Evolutionary conservation across 208 protist genomes (phyloP).

Genomic region (Leptomonas pyrrhocoris): DNA sequence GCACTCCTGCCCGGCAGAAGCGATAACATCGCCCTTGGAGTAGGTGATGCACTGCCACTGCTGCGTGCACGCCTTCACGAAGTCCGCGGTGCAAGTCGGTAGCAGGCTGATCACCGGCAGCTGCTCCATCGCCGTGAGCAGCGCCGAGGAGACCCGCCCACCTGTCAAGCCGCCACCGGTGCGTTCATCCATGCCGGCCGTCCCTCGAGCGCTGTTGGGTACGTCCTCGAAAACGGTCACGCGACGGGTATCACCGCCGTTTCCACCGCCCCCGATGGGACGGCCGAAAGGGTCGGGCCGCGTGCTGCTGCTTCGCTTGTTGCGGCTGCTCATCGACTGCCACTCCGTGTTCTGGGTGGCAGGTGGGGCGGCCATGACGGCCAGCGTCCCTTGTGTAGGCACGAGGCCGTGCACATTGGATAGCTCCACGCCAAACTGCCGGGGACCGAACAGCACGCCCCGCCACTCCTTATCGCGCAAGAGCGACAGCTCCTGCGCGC

Average conservation of each 20-base stretch:
- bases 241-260: slow-evolving; percentile 21
- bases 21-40: slow-evolving; percentile 56
- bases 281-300: neutral
- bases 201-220: neutral
- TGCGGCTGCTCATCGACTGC: slow-evolving; percentile 3
- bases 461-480: slow-evolving; percentile 52
- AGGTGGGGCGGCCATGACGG: slow-evolving; percentile 14
- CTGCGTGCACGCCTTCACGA: slow-evolving; percentile 29
- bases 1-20: slow-evolving; percentile 70
- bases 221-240: slow-evolving; percentile 48
- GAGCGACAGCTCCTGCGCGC: slow-evolving; percentile 48
- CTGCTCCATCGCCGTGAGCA: slow-evolving; percentile 48
- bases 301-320: neutral
- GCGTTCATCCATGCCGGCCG: neutral
- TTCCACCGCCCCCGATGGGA: neutral
- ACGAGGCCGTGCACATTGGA: slow-evolving; percentile 38
- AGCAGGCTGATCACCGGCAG: slow-evolving; percentile 56
- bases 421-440: slow-evolving; percentile 21
- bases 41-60: slow-evolving; percentile 55
- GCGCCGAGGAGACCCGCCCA: slow-evolving; percentile 38
- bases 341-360: neutral
- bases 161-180: slow-evolving; percentile 17
- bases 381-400: slow-evolving; percentile 20
- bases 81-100: slow-evolving; percentile 32
- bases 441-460: slow-evolving; percentile 52